Evolutionary conservation across 2,329 filamentous ascomycete species (phyloP), one percentile per base, ranked within the genome.

Genomic region (Penicillium nordicum): DNA sequence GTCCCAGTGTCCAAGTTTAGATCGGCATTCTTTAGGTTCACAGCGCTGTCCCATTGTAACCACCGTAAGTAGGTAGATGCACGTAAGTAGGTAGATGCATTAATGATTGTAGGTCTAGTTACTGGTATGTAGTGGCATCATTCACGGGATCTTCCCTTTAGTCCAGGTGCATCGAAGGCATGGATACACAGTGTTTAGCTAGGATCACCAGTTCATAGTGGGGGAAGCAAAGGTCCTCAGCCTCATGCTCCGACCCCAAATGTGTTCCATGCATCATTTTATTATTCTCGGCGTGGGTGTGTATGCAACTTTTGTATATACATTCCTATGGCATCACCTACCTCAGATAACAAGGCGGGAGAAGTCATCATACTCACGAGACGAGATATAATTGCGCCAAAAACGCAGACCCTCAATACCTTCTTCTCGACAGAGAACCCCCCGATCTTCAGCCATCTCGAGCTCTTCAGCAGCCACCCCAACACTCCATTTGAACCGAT

Each of bases 381-480:
- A 30, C 9, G 43, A 54, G 42, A 80, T 63, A 57, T 72, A 83
- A 68, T 99, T 99, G 74, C 89, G 86, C 94, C 94, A 99, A 73
- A 96, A 99, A 67, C 88, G 88, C 45, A 96, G 79, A 0, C 94
- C 94, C 72, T 97, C 92, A 14, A 97, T 84, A 5, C 91, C 88
- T 67, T 96, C 92, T 72, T 99, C 94, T 46, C 94, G 87, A 72
- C 93, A 97, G 21, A 99, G 72, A 3, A 86, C 85, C 0, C 94
- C 94, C 54, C 84, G 85, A 72, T 97, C 93, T 73, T 99, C 94
- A 0, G 92, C 92, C 93, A 99, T 97, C 71, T 97, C 90, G 12
- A 99, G 80, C 76, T 99, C 94, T 72, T 97, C 94, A 57, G 88
- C 89, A 1, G 94, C 94, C 23, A 99, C 93, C 9, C 94, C 94